Evolutionary conservation across 257 asterid genomes (phyloP), one percentile per base, ranked within the genome.

Genomic region (Vinca minor): DNA sequence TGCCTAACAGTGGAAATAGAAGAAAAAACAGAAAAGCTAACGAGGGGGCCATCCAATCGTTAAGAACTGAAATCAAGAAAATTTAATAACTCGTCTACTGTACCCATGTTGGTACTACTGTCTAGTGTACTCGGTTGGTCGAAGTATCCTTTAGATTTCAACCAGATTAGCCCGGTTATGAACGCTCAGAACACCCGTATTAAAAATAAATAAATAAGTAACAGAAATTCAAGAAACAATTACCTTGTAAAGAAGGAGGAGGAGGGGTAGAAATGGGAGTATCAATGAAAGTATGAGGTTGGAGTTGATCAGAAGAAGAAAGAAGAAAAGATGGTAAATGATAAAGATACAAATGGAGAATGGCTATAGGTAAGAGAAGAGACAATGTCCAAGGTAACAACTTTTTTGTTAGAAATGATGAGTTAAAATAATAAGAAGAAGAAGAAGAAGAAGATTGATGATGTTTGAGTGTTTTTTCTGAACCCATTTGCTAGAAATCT

Each of bases 291-390:
- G 46, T 77, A 42, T 75, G 42, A 6, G 53, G 46, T 62, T 72
- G 72, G 32, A 68, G 52, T 28, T 21, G 59, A n/a, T 64, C 25
- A 1, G 56, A 44, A 29, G 69, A 69, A 41, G 83, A 63, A n/a
- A n/a, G n/a, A 62, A 67, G 70, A 44, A 70, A 72, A 50, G 75
- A 57, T 32, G 57, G 59, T 5, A 55, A 0, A 12, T 83, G 86
- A 63, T 76, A 62, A 34, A 74, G 56, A 58, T 71, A 83, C 15
- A 81, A 65, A 45, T 67, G 84, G 67, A 83, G 28, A 57, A 86
- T 53, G 76, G 76, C 60, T 45, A 83, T 35, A 15, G 83, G 81
- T 39, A 84, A 52, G 53, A 85, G 67, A 35, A 68, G 69, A 63
- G 53, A 76, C n/a, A 83, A 23, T 17, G 69, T 35, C 72, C 70